Conservation (phyloP, 164 flowering plant genomes). For the Vitis rotundifolia region DNA sequence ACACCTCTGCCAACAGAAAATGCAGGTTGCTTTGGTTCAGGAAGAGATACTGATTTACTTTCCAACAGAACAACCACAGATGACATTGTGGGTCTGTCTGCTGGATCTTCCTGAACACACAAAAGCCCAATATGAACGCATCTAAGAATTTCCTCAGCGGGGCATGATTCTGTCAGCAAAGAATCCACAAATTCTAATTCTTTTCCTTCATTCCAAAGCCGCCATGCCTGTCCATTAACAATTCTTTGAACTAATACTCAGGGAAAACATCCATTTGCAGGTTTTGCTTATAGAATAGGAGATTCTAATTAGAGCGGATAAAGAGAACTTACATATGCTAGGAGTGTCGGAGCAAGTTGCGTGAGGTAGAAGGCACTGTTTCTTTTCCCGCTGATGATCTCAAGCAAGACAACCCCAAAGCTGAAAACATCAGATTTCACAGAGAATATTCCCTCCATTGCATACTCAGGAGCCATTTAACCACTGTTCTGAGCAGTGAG, state of each 20-base stretch:
- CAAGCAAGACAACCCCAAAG: too few species aligned
- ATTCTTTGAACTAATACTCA: not conserved
- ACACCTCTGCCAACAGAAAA: not conserved
- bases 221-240: conserved; percentile 21
- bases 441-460: too few species aligned
- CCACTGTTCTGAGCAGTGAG: too few species aligned
- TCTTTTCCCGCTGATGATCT: conserved; percentile 5
- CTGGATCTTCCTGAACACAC: conserved; percentile 6
- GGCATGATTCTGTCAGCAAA: not conserved
- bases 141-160: conserved; percentile 1
- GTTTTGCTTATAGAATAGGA: not conserved
- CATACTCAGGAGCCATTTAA: too few species aligned
- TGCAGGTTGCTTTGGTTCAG: conserved; percentile 9
- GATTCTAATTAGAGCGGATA: too few species aligned
- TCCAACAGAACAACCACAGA: not conserved
- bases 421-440: too few species aligned
- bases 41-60: not conserved
- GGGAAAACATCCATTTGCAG: not conserved
- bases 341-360: not conserved
- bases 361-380: conserved; percentile 1
- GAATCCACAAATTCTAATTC: not conserved
- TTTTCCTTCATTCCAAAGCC: conserved; percentile 18
- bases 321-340: conserved; percentile 6
- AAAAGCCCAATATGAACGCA: conserved; percentile 10
- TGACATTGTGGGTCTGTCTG: conserved; percentile 21